Evolutionary conservation across 2,329 filamentous ascomycete genomes (phyloP).

Genomic region (Fusarium nygamai): DNA sequence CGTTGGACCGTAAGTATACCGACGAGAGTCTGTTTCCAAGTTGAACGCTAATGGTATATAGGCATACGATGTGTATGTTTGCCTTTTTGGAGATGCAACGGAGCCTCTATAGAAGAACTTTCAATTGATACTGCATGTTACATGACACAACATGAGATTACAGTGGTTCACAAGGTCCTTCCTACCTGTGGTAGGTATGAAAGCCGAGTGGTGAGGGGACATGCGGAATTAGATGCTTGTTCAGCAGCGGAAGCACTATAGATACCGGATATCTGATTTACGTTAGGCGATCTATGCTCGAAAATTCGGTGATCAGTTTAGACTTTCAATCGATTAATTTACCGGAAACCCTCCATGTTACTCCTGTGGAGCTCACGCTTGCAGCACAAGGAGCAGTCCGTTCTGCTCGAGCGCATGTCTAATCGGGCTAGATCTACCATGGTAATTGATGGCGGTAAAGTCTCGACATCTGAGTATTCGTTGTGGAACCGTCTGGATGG

Average conservation of each 20-base stretch:
- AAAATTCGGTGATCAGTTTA: fast-evolving
- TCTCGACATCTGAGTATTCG: no score
- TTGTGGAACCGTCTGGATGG: no score
- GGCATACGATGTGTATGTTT: not conserved
- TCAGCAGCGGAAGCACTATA: not conserved
- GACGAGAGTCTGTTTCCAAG: fast-evolving
- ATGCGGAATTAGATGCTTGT: not conserved
- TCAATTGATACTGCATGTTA: no score
- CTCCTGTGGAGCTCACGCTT: not conserved
- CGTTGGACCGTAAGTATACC: not conserved
- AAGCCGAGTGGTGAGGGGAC: not conserved
- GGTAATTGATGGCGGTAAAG: no score
- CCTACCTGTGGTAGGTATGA: not conserved
- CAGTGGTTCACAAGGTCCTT: no score
- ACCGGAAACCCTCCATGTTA: fast-evolving
- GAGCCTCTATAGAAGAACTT: not conserved
- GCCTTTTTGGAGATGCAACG: not conserved
- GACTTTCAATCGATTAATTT: fast-evolving
- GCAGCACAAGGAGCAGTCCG: not conserved
- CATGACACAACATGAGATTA: fast-evolving
- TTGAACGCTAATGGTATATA: not conserved
- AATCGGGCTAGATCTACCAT: not conserved
- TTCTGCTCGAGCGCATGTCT: not conserved
- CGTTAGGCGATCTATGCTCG: fast-evolving
- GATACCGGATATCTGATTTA: not conserved